A percentile compares a stretch with the other conserved stretches of the same genome.
Conservation (phyloP, 2,329 filamentous ascomycete genomes). For the Alternaria rosae region DNA sequence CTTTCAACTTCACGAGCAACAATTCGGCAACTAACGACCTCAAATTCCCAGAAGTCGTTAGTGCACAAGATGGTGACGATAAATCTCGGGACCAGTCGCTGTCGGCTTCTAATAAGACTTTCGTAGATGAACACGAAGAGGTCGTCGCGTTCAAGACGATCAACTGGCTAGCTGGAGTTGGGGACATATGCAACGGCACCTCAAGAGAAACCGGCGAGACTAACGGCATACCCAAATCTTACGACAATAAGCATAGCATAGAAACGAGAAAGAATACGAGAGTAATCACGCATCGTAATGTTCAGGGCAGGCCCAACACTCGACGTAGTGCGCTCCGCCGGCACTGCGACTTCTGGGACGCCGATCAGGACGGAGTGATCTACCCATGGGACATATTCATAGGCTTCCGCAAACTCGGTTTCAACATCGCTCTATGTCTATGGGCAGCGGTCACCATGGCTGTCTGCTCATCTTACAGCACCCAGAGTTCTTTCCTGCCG, state of each 20-base stretch:
- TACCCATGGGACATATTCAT: conserved; percentile 29
- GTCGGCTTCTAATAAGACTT: not conserved
- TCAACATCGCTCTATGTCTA: conserved; percentile 19
- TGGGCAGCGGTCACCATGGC: conserved; percentile 29
- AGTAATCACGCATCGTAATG: not conserved
- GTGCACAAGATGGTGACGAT: not conserved
- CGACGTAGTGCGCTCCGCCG: conserved; percentile 19
- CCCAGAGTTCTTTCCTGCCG: conserved; percentile 19
- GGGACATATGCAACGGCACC: conserved; percentile 2
- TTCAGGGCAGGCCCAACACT: not conserved
- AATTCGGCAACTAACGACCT: not conserved
- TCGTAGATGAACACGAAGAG: not conserved
- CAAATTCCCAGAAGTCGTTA: not conserved
- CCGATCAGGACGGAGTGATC: conserved; percentile 20
- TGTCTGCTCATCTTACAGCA: conserved; percentile 22
- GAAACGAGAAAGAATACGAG: not conserved
- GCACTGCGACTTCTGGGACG: conserved; percentile 29
- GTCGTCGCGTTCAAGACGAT: not conserved
- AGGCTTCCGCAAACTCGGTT: conserved; percentile 25
- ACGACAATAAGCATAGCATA: not conserved
- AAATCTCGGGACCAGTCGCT: not conserved
- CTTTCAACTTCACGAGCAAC: not conserved
- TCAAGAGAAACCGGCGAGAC: not conserved
- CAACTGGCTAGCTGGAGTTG: conserved; percentile 13
- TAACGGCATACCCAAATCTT: not conserved